Base-by-base conservation (phyloP, 192 early-diverging fungal species). In the Backusella luteola region DNA sequence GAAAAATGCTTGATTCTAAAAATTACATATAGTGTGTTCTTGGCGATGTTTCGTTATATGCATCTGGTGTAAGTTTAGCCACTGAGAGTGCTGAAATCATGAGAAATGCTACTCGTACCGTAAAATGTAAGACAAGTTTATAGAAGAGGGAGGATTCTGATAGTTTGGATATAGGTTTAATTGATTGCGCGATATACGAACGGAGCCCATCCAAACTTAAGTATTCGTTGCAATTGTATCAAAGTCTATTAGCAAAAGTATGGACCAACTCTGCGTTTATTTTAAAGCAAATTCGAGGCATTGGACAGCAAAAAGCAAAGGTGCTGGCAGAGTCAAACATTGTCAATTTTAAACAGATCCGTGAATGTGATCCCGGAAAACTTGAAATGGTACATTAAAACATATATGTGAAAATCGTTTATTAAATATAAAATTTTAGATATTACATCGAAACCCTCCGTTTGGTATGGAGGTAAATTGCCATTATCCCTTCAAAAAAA, bases 391-490 rank as follows among this genome's bases (percentile, higher is more conserved):
- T 84, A 76, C 29, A 11, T 26, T 44, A 29, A 66, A 6, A 6
- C 32, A 39, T 26, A 32, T 26, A 67, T 66, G 3, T 8, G 34
- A 42, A 8, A 23, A 12, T 26, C 11, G 7, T 34, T 34, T 35
- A 29, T 19, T n/a, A n/a, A 21, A 49, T n/a, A n/a, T 0, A 38
- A 67, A 17, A 32, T 9, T 41, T 29, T 76, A 88, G 90, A 71
- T 90, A 3, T 56, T 90, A 19, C 84, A 86, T 69, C 82, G 88
- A n/a, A 86, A 89, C 70, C 88, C 90, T 11, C 88, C 91, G 12
- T 87, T 89, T 80, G 91, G 91, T 34, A 88, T 81, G 69, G 85
- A 89, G 70, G 87, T 89, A 69, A 29, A 52, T 44, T 34, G 4
- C 29, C 26, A 8, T 26, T 3, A 1, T 2, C 38, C 9, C 6